These are phyloP conservation scores for Hypericum androsaemum DNA, from an alignment of 345 rosid species.

Conservation along the genomic window DNA sequence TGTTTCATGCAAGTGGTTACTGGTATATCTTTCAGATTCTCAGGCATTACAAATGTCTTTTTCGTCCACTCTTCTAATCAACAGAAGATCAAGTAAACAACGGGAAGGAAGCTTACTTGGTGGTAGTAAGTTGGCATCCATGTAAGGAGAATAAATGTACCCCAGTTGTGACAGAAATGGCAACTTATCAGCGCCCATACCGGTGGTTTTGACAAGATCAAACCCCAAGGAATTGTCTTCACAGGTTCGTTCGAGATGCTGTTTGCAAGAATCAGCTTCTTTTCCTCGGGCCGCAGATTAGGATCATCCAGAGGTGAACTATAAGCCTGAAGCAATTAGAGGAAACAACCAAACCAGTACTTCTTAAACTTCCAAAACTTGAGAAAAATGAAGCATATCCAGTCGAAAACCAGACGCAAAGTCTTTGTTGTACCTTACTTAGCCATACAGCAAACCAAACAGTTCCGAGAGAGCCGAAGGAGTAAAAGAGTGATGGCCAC, in stretches of 20 bases:
- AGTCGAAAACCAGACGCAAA: not conserved
- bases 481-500: constrained; percentile 93
- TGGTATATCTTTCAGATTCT: no score
- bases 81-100: not conserved
- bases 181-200: constrained; percentile 80
- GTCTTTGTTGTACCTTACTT: constrained; percentile 41
- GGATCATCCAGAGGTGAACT: constrained; percentile 83
- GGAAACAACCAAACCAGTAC: constrained; percentile 2
- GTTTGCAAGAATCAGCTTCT: constrained; percentile 44
- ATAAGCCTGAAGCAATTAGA: constrained; percentile 43
- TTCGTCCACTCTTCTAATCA: no score
- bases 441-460: constrained; percentile 78
- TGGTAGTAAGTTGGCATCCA: constrained; percentile 98
- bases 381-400: constrained; percentile 7
- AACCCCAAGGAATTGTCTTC: constrained; percentile 72
- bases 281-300: constrained; percentile 57
- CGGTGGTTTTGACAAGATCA: constrained; percentile 73
- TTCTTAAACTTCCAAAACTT: constrained; percentile 1
- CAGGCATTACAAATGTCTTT: no score
- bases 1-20: no score
- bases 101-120: constrained; percentile 39
- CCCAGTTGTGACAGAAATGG: constrained; percentile 95
- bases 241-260: constrained; percentile 56
- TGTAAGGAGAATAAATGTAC: constrained; percentile 86
- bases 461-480: constrained; percentile 87